Percentiles rank a stretch among this genome's conserved stretches.
phyloP scores from a whole-genome alignment of 345 rosid species.

The Linum usitatissimum region DNA sequence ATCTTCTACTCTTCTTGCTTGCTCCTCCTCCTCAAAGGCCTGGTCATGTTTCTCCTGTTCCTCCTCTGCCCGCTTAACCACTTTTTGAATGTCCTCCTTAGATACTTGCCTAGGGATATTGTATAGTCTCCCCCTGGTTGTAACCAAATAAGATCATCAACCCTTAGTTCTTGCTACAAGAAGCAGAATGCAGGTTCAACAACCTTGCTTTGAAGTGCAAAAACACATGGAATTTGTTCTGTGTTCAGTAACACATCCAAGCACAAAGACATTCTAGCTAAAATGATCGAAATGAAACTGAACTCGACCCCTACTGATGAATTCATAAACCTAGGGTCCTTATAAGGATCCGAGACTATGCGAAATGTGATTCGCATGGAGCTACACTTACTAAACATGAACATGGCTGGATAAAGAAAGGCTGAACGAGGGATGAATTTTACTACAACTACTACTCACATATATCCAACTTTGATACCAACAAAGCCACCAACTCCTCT shows the following conservation, averaged over 20 bases:
- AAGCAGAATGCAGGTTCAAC: too few relatives aligned
- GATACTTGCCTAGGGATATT: slow-evolving; percentile 75
- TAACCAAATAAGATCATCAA: too few relatives aligned
- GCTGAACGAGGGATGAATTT: neutral
- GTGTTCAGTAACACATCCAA: too few relatives aligned
- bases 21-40: slow-evolving; percentile 46
- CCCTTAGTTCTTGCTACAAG: too few relatives aligned
- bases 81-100: slow-evolving; percentile 49
- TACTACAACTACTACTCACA: slow-evolving; percentile 44
- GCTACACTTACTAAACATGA: neutral
- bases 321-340: neutral
- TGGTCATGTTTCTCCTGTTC: slow-evolving; percentile 60
- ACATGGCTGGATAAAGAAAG: neutral
- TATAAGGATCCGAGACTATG: neutral
- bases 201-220: too few relatives aligned
- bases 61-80: slow-evolving; percentile 60
- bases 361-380: neutral
- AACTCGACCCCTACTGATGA: too few relatives aligned
- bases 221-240: too few relatives aligned
- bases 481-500: slow-evolving; percentile 75
- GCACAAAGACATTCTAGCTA: too few relatives aligned
- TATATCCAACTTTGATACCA: slow-evolving; percentile 74
- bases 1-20: slow-evolving; percentile 20
- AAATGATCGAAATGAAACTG: too few relatives aligned
- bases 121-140: slow-evolving; percentile 52